Conservation (phyloP, 2,329 filamentous ascomycete genomes). For the Scortechinia acanthostroma region DNA sequence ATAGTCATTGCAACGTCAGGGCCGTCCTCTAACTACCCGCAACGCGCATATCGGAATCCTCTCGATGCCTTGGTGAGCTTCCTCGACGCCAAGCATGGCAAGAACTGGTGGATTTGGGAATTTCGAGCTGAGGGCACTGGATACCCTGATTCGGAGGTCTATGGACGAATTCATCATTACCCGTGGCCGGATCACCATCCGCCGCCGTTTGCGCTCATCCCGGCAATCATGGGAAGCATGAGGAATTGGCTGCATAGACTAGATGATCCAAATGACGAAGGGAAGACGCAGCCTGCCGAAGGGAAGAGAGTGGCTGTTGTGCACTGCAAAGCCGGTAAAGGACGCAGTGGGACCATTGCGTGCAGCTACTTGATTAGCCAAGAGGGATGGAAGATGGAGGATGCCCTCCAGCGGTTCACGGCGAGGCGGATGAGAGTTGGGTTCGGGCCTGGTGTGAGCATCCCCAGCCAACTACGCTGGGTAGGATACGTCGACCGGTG, state of each 20-base stretch:
- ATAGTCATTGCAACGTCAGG: slow-evolving; percentile 70
- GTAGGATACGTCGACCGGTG: slow-evolving; percentile 83
- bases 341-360: slow-evolving; percentile 78
- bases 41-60: slow-evolving; percentile 88
- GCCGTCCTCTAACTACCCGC: slow-evolving; percentile 80
- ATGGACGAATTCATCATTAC: slow-evolving; percentile 79
- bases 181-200: slow-evolving; percentile 97
- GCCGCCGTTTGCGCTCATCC: slow-evolving; percentile 82
- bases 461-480: slow-evolving; percentile 85
- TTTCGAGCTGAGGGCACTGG: slow-evolving; percentile 94
- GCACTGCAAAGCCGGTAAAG: slow-evolving; percentile 96
- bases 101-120: slow-evolving; percentile 93
- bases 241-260: slow-evolving; percentile 70
- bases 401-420: slow-evolving; percentile 56
- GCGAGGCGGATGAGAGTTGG: slow-evolving; percentile 80
- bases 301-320: slow-evolving; percentile 72
- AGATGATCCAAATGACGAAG: slow-evolving; percentile 15
- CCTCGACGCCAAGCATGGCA: slow-evolving; percentile 75
- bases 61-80: slow-evolving; percentile 80
- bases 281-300: slow-evolving; percentile 15
- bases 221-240: slow-evolving; percentile 87
- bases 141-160: slow-evolving; percentile 85
- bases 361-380: slow-evolving; percentile 88
- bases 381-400: slow-evolving; percentile 51
- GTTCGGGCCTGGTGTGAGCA: slow-evolving; percentile 84